Base-by-base conservation (phyloP, 257 asterid species). In the Solanum sparsipilum region DNA sequence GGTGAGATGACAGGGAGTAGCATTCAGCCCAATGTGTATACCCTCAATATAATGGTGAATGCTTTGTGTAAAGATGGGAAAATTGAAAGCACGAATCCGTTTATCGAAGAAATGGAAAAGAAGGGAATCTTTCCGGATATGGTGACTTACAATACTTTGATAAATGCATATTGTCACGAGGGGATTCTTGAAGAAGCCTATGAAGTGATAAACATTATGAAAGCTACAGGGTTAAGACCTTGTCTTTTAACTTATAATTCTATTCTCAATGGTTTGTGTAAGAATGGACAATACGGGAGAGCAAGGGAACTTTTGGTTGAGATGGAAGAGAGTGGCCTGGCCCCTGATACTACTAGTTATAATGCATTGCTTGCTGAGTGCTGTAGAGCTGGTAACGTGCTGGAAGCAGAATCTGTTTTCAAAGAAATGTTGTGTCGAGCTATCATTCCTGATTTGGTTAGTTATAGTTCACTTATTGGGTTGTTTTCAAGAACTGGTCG, bases 1-100 rank as follows among this genome's bases (percentile, higher is more conserved):
- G 90, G 86, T 31, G 96, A 94, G 71, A 87, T 89, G 78, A 90
- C 88, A 91, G 88, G 89, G 5, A 85, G 67, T 88, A 88, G 94
- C 34, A 46, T 70, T 60, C 93, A 91, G 86, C 86, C 94, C 91
- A 94, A 95, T 86, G 93, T 88, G 6, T 95, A 95, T 87, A 95
- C 98, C 12, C 93, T 95, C 38, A 95, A 95, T 85, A 95, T 95
- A 88, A 94, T 95, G 97, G 95, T 95, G 41, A 94, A 94, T 70
- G 96, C 93, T 58, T 89, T 93, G 13, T 93, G 98, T 87, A 95
- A 93, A 93, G 95, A 92, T 21, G 90, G 91, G 46, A 92, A 94
- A 88, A 90, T 93, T 9, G 93, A 92, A 71, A 82, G 68, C 3
- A 94, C 87, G 10, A 52, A 86, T 73, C 89, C 85, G 9, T 93